Evolutionary conservation across 2,329 filamentous ascomycete genomes (phyloP).

Genomic region (Cadophora sp.): DNA sequence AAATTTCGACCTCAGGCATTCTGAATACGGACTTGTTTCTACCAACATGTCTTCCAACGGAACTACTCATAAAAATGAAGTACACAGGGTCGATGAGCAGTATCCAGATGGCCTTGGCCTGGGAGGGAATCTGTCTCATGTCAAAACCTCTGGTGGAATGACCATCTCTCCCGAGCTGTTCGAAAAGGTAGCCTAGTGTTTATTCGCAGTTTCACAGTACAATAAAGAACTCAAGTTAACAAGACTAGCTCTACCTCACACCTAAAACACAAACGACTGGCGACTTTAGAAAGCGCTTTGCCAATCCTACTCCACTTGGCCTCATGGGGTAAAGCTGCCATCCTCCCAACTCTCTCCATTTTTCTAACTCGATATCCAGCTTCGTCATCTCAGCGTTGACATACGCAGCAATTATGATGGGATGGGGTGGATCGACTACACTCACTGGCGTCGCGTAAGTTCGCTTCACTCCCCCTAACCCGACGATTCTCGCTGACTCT

Average conservation of each 20-base stretch:
- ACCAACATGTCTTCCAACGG: neutral
- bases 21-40: neutral
- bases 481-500: neutral
- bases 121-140: slow-evolving; percentile 22
- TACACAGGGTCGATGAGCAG: neutral
- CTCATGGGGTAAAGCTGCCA: slow-evolving; percentile 33
- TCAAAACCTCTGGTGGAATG: slow-evolving; percentile 32
- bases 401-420: slow-evolving; percentile 35
- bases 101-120: neutral
- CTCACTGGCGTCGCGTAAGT: slow-evolving; percentile 36
- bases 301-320: slow-evolving; percentile 38
- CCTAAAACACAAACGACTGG: slow-evolving; percentile 31
- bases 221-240: neutral
- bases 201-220: neutral
- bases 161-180: slow-evolving; percentile 39
- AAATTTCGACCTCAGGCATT: neutral
- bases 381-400: slow-evolving; percentile 48
- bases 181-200: slow-evolving; percentile 32
- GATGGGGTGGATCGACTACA: slow-evolving; percentile 37
- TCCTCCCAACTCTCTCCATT: too few species aligned
- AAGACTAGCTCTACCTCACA: slow-evolving; percentile 34
- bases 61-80: slow-evolving; percentile 6
- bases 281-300: slow-evolving; percentile 36
- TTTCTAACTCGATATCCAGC: slow-evolving; percentile 17
- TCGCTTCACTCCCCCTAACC: neutral